Conservation (phyloP, 2,329 filamentous ascomycete species). For the Penicillium rolfsii region DNA sequence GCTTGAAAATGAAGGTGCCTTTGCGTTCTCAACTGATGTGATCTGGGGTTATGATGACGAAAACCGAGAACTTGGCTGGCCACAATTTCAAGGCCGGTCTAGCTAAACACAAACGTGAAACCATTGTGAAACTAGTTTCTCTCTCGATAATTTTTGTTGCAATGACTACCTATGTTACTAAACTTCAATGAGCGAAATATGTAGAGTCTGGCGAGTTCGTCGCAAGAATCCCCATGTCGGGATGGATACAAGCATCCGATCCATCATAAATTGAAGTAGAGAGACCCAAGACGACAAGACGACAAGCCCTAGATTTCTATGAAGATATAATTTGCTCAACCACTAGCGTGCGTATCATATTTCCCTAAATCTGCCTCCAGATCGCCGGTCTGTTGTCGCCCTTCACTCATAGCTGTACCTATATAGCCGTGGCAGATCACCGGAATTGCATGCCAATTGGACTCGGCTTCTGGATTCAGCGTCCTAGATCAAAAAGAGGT, state of each 20-base stretch:
- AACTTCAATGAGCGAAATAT: neutral
- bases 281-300: neutral
- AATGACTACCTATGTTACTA: neutral
- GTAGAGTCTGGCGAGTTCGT: neutral
- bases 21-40: slow-evolving; percentile 27
- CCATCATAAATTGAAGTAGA: neutral
- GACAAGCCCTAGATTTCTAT: too few species aligned
- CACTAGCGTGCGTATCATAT: neutral
- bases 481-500: neutral
- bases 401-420: neutral
- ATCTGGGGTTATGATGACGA: slow-evolving; percentile 29
- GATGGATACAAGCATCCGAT: too few species aligned
- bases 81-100: slow-evolving; percentile 3
- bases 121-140: too few species aligned
- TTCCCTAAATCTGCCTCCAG: neutral
- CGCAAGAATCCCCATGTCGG: neutral
- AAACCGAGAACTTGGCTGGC: slow-evolving; percentile 13
- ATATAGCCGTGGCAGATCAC: neutral
- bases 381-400: neutral
- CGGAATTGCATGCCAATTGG: neutral
- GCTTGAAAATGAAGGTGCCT: slow-evolving; percentile 10
- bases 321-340: too few species aligned
- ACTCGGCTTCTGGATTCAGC: neutral
- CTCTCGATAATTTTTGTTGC: neutral
- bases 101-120: neutral